A percentile compares a stretch with the other conserved stretches of the same genome.
phyloP scores from a whole-genome alignment of 208 protist species.

The Willaertia magna region DNA sequence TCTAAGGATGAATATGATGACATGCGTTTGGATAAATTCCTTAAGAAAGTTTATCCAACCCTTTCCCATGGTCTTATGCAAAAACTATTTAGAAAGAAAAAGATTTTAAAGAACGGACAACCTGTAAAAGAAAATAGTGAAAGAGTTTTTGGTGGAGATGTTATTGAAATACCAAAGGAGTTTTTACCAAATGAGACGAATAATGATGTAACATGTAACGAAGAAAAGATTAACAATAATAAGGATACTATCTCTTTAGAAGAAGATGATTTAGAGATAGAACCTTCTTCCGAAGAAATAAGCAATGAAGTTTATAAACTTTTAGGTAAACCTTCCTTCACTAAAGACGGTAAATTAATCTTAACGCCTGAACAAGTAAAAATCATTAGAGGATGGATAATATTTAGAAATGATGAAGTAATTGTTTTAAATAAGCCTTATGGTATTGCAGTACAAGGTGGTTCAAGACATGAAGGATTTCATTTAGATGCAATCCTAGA shows the following conservation, averaged over 20 bases:
- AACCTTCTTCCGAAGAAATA: background rate
- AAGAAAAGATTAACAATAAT: background rate
- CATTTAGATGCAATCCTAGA: conserved; percentile 11
- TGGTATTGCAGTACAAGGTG: conserved; percentile 36
- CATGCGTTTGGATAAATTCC: background rate
- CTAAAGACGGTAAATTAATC: background rate
- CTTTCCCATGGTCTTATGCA: background rate
- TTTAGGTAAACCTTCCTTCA: background rate
- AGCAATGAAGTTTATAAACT: no score
- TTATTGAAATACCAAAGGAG: background rate
- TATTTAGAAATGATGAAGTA: conserved; percentile 81
- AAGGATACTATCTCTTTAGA: background rate
- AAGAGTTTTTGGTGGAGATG: background rate
- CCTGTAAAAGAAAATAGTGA: background rate
- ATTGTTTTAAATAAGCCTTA: conserved; percentile 79
- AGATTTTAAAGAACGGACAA: background rate
- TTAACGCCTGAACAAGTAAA: conserved; percentile 50
- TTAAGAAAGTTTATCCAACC: background rate
- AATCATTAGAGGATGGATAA: conserved; percentile 66
- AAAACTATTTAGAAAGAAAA: background rate
- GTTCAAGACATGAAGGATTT: background rate
- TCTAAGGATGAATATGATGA: background rate
- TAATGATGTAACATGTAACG: background rate
- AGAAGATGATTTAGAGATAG: background rate
- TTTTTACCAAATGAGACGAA: background rate